These are phyloP conservation scores for Fomitopsis betulina DNA, from an alignment of 1,284 basidiomycete species.

Conservation along the genomic window DNA sequence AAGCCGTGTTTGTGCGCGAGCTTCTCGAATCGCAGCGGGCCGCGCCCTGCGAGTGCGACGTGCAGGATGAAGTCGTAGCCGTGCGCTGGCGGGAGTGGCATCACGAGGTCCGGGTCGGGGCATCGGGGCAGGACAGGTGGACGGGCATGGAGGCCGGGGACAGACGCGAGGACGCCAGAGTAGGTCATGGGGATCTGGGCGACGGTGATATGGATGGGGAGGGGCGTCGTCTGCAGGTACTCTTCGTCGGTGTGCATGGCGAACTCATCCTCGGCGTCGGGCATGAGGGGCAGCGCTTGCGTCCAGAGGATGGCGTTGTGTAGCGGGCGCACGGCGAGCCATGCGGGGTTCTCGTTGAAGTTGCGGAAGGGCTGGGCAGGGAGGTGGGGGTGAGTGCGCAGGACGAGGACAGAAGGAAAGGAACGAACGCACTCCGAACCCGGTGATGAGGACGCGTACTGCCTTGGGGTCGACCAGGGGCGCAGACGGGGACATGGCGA, in stretches of 20 bases:
- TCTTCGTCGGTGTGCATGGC: conserved; percentile 23
- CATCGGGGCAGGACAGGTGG: conserved; percentile 53
- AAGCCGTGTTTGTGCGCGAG: conserved; percentile 69
- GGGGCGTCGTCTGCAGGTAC: conserved; percentile 18
- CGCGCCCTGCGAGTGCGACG: conserved; percentile 63
- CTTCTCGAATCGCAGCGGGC: conserved; percentile 60
- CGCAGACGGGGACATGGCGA: not conserved
- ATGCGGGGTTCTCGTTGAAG: conserved; percentile 55
- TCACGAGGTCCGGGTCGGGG: conserved; percentile 27
- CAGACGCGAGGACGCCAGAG: conserved; percentile 50
- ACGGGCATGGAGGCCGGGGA: conserved; percentile 56
- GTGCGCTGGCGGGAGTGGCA: conserved; percentile 40
- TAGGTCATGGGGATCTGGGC: conserved; percentile 61
- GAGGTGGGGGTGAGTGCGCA: conserved; percentile 3
- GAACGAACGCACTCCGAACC: conserved; percentile 50
- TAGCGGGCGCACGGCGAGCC: conserved; percentile 54
- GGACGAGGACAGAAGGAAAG: not conserved
- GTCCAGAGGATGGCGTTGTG: conserved; percentile 46
- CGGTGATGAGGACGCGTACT: conserved; percentile 50
- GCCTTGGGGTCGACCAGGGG: conserved; percentile 19
- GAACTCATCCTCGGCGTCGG: conserved; percentile 19
- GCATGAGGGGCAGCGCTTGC: conserved; percentile 30
- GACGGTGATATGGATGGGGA: conserved; percentile 54
- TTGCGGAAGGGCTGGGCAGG: conserved; percentile 48
- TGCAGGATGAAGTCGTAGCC: conserved; percentile 77